Percentiles rank a stretch among this genome's conserved stretches.
phyloP scores from a whole-genome alignment of 2,329 filamentous ascomycete genomes.

The Penicillium sp. region DNA sequence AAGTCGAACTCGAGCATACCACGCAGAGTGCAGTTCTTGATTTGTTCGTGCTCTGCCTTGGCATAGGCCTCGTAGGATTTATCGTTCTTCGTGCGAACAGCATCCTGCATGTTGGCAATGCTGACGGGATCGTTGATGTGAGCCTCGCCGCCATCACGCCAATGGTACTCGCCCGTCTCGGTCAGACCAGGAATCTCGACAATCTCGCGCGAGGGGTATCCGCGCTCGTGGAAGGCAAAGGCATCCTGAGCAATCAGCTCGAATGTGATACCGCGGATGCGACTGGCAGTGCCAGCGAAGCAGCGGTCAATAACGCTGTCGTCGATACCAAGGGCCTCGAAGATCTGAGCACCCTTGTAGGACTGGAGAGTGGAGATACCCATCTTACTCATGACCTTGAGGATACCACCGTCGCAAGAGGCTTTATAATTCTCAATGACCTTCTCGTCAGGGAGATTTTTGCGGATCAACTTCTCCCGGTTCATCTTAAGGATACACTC shows the following conservation, averaged over 20 bases:
- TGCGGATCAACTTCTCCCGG: constrained; percentile 86
- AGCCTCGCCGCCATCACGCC: constrained; percentile 92
- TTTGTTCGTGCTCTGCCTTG: constrained; percentile 87
- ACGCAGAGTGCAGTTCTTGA: constrained; percentile 92
- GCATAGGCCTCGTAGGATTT: constrained; percentile 98
- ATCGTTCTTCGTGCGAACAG: constrained; percentile 94
- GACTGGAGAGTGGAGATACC: constrained; percentile 94
- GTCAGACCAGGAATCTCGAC: constrained; percentile 74
- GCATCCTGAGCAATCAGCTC: constrained; percentile 91
- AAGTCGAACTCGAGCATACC: constrained; percentile 96
- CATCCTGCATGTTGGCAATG: constrained; percentile 96
- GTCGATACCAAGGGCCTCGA: constrained; percentile 90
- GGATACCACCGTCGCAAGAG: constrained; percentile 90
- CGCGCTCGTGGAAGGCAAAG: constrained; percentile 91
- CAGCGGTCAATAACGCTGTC: constrained; percentile 89
- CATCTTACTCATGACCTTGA: constrained; percentile 99
- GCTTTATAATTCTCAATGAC: constrained; percentile 96
- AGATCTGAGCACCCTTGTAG: constrained; percentile 98
- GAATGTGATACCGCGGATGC: constrained; percentile 91
- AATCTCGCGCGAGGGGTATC: constrained; percentile 78
- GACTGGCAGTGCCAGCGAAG: constrained; percentile 90
- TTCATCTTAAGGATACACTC: constrained; percentile 98
- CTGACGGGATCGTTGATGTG: constrained; percentile 93
- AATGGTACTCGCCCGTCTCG: constrained; percentile 96
- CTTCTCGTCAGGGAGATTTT: constrained; percentile 76